These are phyloP conservation scores for Corymbia calophylla DNA, from an alignment of 441 rosid genomes.

Conservation along the genomic window DNA sequence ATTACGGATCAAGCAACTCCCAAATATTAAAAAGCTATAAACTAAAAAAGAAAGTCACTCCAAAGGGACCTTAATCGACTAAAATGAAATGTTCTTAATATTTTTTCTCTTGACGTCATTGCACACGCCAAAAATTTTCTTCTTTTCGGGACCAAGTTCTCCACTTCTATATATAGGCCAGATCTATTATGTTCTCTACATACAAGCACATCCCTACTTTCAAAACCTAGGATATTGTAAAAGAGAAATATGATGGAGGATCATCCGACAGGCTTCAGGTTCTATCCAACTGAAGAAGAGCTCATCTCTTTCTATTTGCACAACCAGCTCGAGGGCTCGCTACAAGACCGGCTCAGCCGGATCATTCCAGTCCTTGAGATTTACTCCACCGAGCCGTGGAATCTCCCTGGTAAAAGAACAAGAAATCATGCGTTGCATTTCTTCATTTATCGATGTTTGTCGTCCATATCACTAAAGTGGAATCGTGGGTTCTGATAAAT, in stretches of 20 bases:
- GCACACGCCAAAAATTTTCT: background rate
- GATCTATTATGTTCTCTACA: background rate
- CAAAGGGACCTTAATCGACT: background rate
- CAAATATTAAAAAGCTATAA: background rate
- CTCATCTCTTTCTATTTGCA: constrained; percentile 62
- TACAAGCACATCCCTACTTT: background rate
- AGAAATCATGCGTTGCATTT: background rate
- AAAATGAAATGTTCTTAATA: background rate
- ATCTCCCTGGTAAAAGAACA: constrained; percentile 42
- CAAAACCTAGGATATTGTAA: background rate
- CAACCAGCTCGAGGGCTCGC: constrained; percentile 50
- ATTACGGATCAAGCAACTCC: background rate
- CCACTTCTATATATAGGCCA: background rate
- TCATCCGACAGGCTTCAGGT: background rate
- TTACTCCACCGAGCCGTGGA: constrained; percentile 49
- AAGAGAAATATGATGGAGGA: background rate
- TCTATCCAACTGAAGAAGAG: constrained; percentile 16
- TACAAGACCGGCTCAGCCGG: constrained; percentile 25
- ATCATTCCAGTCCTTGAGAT: constrained; percentile 51
- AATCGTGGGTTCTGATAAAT: background rate
- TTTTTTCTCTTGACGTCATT: background rate
- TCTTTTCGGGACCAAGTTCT: background rate
- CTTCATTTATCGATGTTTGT: background rate
- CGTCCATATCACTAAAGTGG: background rate
- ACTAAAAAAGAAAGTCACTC: background rate